Percentiles rank a stretch among this genome's conserved stretches.
Evolutionary conservation across 1,284 basidiomycete genomes (phyloP).

Genomic region (Apiotrichum porosum): DNA sequence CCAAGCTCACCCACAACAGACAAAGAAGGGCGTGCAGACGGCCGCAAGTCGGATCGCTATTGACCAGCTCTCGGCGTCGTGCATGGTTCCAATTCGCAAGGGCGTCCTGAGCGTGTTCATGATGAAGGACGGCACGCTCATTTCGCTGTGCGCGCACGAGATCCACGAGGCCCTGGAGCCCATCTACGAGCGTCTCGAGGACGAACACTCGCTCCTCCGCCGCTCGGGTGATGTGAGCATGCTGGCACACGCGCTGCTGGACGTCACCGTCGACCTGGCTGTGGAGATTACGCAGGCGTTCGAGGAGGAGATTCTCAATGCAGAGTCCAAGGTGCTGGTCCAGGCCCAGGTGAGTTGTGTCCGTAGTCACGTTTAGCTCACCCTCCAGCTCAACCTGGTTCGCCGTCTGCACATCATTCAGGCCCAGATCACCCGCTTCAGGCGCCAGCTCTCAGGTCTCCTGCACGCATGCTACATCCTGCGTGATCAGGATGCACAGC

Average conservation of each 20-base stretch:
- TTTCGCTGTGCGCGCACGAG: slow-evolving; percentile 38
- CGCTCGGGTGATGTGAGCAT: slow-evolving; percentile 46
- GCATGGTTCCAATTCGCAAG: slow-evolving; percentile 46
- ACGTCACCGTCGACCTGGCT: slow-evolving; percentile 42
- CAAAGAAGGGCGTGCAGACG: not conserved
- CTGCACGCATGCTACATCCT: slow-evolving; percentile 44
- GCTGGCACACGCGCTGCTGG: slow-evolving; percentile 46
- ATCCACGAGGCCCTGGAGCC: slow-evolving; percentile 41
- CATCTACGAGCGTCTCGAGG: slow-evolving; percentile 44
- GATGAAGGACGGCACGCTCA: slow-evolving; percentile 45
- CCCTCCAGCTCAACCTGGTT: slow-evolving; percentile 44
- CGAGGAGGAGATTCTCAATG: slow-evolving; percentile 46
- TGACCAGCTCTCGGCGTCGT: slow-evolving; percentile 45
- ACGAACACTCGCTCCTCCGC: slow-evolving; percentile 42
- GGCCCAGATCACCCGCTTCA: slow-evolving; percentile 46
- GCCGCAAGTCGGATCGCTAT: slow-evolving; percentile 30
- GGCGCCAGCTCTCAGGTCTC: slow-evolving; percentile 41
- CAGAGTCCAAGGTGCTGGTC: slow-evolving; percentile 46
- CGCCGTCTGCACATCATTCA: slow-evolving; percentile 46
- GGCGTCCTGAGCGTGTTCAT: slow-evolving; percentile 45
- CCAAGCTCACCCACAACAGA: no score
- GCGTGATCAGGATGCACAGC: slow-evolving; percentile 44
- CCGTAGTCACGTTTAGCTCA: not conserved
- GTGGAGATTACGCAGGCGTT: slow-evolving; percentile 47
- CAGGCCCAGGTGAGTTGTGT: slow-evolving; percentile 36